A percentile compares a stretch with the other conserved stretches of the same genome.
These are phyloP conservation scores for Colletotrichum neosansevieriae DNA, from an alignment of 2,329 filamentous ascomycete species.

Conservation along the genomic window DNA sequence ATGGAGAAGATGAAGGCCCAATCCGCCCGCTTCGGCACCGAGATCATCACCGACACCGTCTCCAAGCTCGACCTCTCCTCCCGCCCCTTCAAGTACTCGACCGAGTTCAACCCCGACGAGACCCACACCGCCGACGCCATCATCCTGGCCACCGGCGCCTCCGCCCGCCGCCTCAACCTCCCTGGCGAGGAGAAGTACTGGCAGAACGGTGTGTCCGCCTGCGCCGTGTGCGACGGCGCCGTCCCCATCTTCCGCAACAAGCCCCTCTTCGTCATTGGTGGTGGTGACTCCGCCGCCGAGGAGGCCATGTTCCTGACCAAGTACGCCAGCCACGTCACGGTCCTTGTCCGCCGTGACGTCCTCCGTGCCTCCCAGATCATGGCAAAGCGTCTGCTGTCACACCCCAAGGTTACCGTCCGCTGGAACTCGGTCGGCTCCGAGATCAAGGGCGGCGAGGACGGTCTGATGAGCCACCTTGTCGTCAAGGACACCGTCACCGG, in stretches of 20 bases:
- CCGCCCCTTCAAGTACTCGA: slow-evolving; percentile 92
- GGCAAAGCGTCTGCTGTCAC: slow-evolving; percentile 82
- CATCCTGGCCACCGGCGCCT: slow-evolving; percentile 96
- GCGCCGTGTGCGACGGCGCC: slow-evolving; percentile 96
- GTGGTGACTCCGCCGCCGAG: slow-evolving; percentile 96
- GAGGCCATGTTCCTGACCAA: slow-evolving; percentile 98
- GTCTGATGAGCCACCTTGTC: slow-evolving; percentile 88
- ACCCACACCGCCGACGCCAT: slow-evolving; percentile 90
- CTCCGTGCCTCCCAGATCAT: slow-evolving; percentile 92
- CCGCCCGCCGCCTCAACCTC: slow-evolving; percentile 84
- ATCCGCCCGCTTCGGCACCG: slow-evolving; percentile 90
- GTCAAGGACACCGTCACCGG: slow-evolving; percentile 84
- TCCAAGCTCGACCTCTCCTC: slow-evolving; percentile 85
- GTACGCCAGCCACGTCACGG: slow-evolving; percentile 94
- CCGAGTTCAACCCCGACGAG: slow-evolving; percentile 86
- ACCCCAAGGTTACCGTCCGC: slow-evolving; percentile 91
- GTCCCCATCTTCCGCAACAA: slow-evolving; percentile 98
- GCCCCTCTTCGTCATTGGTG: slow-evolving; percentile 94
- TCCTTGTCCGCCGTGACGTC: slow-evolving; percentile 88
- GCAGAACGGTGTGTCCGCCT: slow-evolving; percentile 96
- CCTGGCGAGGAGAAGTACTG: slow-evolving; percentile 95
- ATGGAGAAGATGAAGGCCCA: slow-evolving; percentile 98
- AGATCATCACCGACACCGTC: slow-evolving; percentile 94
- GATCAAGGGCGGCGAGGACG: slow-evolving; percentile 86
- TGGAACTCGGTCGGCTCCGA: slow-evolving; percentile 87